Evolutionary conservation across 768 basidiomycete genomes (phyloP).

Genomic region (Phylloporus arenicola): DNA sequence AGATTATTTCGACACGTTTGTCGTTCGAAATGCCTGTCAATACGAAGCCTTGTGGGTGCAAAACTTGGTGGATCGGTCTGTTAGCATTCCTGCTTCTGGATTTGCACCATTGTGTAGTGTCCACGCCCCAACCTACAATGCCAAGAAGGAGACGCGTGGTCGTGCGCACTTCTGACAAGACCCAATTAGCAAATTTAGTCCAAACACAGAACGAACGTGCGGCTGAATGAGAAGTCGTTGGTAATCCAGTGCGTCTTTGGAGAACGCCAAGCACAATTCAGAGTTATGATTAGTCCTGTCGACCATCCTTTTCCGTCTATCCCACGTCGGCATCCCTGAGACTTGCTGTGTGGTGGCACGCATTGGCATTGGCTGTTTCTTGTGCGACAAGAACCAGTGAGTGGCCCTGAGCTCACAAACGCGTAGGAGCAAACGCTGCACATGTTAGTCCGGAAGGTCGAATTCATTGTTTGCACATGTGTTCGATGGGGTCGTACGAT

Average conservation of each 20-base stretch:
- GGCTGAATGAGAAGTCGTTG: background rate
- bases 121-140: background rate
- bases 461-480: too few relatives aligned
- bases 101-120: background rate
- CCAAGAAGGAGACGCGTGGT: background rate
- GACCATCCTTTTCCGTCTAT: background rate
- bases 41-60: background rate
- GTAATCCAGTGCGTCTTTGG: too few relatives aligned
- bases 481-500: background rate
- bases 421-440: too few relatives aligned
- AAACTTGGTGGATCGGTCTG: too few relatives aligned
- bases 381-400: too few relatives aligned
- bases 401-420: too few relatives aligned
- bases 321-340: background rate
- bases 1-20: too few relatives aligned
- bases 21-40: background rate
- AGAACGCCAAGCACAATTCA: background rate
- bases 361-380: too few relatives aligned
- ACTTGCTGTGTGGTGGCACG: too few relatives aligned
- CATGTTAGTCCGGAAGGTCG: too few relatives aligned
- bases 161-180: background rate
- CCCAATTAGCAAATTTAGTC: background rate
- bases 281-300: too few relatives aligned
- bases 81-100: background rate
- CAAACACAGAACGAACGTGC: background rate